Evolutionary conservation across 257 asterid genomes (phyloP), one percentile per base, ranked within the genome.

Genomic region (Primulina eburnea): DNA sequence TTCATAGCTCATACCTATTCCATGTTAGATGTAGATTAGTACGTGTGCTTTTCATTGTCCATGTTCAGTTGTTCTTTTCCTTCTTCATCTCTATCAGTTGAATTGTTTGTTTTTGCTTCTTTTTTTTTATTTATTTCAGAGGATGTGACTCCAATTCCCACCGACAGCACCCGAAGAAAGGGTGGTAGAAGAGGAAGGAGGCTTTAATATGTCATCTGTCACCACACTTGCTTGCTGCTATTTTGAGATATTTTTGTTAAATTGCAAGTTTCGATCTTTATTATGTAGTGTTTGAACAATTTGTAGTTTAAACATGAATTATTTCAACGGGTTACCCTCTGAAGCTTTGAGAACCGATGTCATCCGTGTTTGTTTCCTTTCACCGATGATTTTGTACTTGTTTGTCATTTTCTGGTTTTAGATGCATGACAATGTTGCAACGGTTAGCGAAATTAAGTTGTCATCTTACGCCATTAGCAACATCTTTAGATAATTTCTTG

Each of bases 181-280:
- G 90, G 93, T 76, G 90, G 93, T 8, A 65, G 90, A 78, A 81
- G 93, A 69, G 93, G 93, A 81, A 83, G 93, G 76, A 87, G 93
- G 78, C 86, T 87, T 68, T 87, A 75, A 82, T 37, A 5, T 50
- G 53, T 65, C 40, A 38, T 14, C 28, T 56, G 53, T 32, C 26
- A 64, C 29, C 61, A 8, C 18, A 57, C 58, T 40, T 32, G 7
- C 61, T 37, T 38, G 56, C 71, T 33, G 60, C 58, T 59, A 21
- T 75, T 35, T 58, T 79, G 67, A 69, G 62, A 66, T 53, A 29
- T 60, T 73, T 38, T 38, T 7, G 24, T 10, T 32, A 62, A 18
- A 30, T 73, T 71, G 52, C 56, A 75, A 63, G 11, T 67, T 78
- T 73, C 71, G 73, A 53, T 50, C 56, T 21, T 69, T 75, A 4